Evolutionary conservation across 2,329 filamentous ascomycete species (phyloP), one percentile per base, ranked within the genome.

Genomic region (Microcyclospora tardicrescens): DNA sequence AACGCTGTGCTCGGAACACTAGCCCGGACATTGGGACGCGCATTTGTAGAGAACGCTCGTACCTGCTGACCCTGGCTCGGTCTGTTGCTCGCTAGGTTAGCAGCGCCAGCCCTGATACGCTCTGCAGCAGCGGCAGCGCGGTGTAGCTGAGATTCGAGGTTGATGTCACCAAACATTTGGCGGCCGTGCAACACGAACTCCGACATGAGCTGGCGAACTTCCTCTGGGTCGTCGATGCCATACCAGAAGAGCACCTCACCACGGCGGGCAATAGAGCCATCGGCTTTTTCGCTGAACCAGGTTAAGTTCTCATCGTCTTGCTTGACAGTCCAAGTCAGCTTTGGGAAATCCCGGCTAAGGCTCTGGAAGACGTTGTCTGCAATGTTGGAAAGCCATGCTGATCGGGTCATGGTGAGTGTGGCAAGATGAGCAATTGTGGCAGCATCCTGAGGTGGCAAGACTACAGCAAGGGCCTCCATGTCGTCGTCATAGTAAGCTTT

Each of bases 261-360:
- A 14, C 53, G 48, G 40, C 79, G 77, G 45, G 81, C 84, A 53
- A 95, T 74, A 62, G 84, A 94, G 40, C 91, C 89, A 51, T 95
- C 86, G 9, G 89, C 82, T 71, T 94, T 94, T 63, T 94, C 87
- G 51, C 93, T 93, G 70, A 96, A 95, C 91, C 89, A 96, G 10
- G 85, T 87, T 53, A 96, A 69, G 61, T 96, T 95, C 72, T 96
- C 89, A 53, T 96, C 87, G 50, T 93, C 82, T 56, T 87, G 81
- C 66, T 84, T 89, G 43, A 95, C 89, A n/a, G 86, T 93, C 89
- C 87, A 98, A 47, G 85, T 82, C 48, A 96, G 72, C 65, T 81
- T 85, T 39, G 86, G 79, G 61, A 87, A 82, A 57, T 95, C 89
- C 63, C 93, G 93, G 71, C 89, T 93, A 60, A 96, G 83, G 45